A percentile compares a stretch with the other conserved stretches of the same genome.
Conservation (phyloP, 805 yeast genomes). For the Wickerhamomyces pijperi region DNA sequence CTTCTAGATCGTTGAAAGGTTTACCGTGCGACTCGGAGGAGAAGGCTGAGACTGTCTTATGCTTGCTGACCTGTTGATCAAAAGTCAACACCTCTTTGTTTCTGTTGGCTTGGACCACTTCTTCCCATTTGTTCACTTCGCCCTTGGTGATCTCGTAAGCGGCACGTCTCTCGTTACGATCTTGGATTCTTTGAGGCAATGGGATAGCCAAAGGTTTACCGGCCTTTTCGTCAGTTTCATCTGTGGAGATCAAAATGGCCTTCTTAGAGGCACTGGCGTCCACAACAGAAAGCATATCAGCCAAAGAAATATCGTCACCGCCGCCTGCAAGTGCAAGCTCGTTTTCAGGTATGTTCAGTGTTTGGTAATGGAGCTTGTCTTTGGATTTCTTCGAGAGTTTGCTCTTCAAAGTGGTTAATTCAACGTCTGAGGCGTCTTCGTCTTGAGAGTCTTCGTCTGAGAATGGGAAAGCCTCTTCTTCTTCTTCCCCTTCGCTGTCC, state of each 20-base stretch:
- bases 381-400: conserved; percentile 25
- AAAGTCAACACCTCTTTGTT: conserved; percentile 78
- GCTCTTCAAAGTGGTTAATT: conserved; percentile 38
- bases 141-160: conserved; percentile 85
- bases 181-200: conserved; percentile 74
- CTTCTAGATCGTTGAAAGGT: conserved; percentile 49
- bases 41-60: conserved; percentile 45
- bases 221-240: conserved; percentile 22
- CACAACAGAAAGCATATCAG: conserved; percentile 66
- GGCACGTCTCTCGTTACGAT: conserved; percentile 75
- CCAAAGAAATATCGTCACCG: conserved; percentile 47
- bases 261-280: conserved; percentile 38
- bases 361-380: conserved; percentile 27
- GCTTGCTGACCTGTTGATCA: conserved; percentile 43
- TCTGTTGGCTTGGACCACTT: conserved; percentile 65
- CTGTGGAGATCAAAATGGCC: conserved; percentile 31
- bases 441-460: conserved; percentile 35
- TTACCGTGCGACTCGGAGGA: conserved; percentile 23
- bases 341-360: conserved; percentile 49
- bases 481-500: conserved; percentile 25
- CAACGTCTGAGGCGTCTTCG: conserved; percentile 28
- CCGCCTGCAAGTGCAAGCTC: conserved; percentile 58
- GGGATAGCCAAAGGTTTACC: conserved; percentile 61
- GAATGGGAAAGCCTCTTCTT: conserved; percentile 21
- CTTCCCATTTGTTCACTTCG: conserved; percentile 84